Conservation (phyloP, 352 stramenopile genomes). For the Plasmopara muralis region DNA sequence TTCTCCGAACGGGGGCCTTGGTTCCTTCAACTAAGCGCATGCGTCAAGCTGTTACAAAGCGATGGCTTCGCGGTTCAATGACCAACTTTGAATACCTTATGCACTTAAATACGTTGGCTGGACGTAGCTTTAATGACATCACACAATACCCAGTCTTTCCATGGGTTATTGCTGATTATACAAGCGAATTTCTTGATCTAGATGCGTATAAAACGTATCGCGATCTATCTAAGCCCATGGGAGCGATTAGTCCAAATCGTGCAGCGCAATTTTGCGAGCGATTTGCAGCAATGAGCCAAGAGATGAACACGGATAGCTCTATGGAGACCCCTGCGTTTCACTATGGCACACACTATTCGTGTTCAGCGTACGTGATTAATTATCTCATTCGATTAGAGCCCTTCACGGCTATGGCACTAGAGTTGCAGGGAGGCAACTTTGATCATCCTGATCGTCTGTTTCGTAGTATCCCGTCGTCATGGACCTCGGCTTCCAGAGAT, state of each 20-base stretch:
- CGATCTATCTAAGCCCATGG: conserved; percentile 93
- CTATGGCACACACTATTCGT: conserved; percentile 97
- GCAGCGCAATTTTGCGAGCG: conserved; percentile 82
- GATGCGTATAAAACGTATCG: conserved; percentile 72
- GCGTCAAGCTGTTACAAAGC: conserved; percentile 59
- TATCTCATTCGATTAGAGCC: conserved; percentile 94
- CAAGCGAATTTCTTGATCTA: conserved; percentile 80
- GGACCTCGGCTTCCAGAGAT: conserved; percentile 90
- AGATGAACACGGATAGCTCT: conserved; percentile 15
- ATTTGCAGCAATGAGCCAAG: conserved; percentile 60
- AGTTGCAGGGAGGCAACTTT: conserved; percentile 75
- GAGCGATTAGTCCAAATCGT: conserved; percentile 80
- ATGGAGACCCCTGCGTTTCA: conserved; percentile 90
- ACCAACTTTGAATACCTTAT: conserved; percentile 96
- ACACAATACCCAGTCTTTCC: conserved; percentile 97
- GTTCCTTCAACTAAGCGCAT: conserved; percentile 63
- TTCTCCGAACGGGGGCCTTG: conserved; percentile 54
- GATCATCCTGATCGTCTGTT: conserved; percentile 96
- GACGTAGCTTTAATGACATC: conserved; percentile 96
- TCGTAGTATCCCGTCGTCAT: conserved; percentile 91
- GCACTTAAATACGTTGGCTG: conserved; percentile 93
- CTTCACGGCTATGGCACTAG: conserved; percentile 61
- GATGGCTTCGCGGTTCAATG: conserved; percentile 57
- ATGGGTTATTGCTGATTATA: conserved; percentile 93
- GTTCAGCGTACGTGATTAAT: conserved; percentile 94